Conservation (phyloP, 495 filamentous ascomycete species). For the Podospora conica region DNA sequence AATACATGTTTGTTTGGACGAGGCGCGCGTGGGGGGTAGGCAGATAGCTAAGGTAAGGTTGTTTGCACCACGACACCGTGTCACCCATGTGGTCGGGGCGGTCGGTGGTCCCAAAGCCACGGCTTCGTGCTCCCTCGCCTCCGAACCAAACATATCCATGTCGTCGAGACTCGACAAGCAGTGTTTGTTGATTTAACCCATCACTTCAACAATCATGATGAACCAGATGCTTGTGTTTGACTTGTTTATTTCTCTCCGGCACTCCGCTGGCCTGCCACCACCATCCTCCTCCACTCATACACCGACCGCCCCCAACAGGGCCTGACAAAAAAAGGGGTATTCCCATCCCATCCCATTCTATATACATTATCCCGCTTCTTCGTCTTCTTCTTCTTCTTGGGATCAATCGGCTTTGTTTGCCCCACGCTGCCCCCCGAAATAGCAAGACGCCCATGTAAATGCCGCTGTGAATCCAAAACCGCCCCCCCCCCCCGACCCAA, state of each 20-base stretch:
- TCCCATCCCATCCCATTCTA: constrained; percentile 10
- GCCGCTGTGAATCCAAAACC: constrained; percentile 10
- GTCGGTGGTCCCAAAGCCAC: background rate
- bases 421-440: background rate
- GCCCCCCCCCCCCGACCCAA: background rate
- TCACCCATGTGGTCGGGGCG: no score
- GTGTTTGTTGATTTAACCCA: background rate
- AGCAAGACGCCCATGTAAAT: constrained; percentile 18
- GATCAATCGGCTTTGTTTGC: background rate
- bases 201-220: background rate
- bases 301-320: background rate
- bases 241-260: background rate
- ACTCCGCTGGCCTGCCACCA: background rate
- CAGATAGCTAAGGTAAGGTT: no score
- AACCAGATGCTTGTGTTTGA: background rate
- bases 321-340: background rate
- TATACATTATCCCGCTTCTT: constrained; percentile 8
- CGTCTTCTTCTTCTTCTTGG: background rate
- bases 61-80: background rate
- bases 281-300: background rate
- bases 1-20: no score
- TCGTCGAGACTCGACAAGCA: no score
- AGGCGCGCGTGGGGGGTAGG: background rate
- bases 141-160: no score
- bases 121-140: background rate